These are phyloP conservation scores for Salix koriyanagi DNA, from an alignment of 345 rosid species.

Conservation along the genomic window DNA sequence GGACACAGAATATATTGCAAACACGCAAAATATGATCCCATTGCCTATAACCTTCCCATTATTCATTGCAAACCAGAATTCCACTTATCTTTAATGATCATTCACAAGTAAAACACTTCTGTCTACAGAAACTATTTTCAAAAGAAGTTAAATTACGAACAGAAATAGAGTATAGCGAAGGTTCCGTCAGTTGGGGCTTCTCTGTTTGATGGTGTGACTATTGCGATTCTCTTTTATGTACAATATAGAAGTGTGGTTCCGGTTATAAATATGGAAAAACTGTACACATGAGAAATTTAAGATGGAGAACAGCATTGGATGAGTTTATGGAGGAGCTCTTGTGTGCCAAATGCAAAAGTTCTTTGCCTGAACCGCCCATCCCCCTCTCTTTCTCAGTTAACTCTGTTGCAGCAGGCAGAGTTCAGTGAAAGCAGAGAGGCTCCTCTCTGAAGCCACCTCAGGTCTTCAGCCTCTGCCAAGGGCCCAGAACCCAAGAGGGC, in stretches of 20 bases:
- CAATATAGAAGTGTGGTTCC: background rate
- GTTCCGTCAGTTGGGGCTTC: too few relatives aligned
- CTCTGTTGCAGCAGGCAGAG: too few relatives aligned
- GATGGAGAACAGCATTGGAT: constrained; percentile 2
- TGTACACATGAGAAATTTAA: too few relatives aligned
- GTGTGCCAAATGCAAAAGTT: constrained; percentile 12
- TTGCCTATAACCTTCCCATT: background rate
- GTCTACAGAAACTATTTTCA: too few relatives aligned
- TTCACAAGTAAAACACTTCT: background rate
- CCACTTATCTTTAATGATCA: background rate
- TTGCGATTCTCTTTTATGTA: background rate
- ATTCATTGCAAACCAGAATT: background rate
- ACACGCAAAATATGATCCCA: background rate
- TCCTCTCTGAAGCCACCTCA: too few relatives aligned
- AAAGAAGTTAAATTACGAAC: background rate
- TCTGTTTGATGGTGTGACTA: too few relatives aligned
- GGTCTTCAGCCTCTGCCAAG: background rate
- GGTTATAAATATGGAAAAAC: too few relatives aligned
- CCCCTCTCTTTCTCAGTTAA: background rate
- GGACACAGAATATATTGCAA: background rate
- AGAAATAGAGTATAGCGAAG: background rate
- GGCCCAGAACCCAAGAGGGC: background rate
- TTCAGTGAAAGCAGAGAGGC: too few relatives aligned
- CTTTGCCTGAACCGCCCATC: constrained; percentile 15
- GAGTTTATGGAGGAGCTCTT: background rate